Evolutionary conservation across 2,329 filamentous ascomycete genomes (phyloP).

Genomic region (Waltergamsia citrina): DNA sequence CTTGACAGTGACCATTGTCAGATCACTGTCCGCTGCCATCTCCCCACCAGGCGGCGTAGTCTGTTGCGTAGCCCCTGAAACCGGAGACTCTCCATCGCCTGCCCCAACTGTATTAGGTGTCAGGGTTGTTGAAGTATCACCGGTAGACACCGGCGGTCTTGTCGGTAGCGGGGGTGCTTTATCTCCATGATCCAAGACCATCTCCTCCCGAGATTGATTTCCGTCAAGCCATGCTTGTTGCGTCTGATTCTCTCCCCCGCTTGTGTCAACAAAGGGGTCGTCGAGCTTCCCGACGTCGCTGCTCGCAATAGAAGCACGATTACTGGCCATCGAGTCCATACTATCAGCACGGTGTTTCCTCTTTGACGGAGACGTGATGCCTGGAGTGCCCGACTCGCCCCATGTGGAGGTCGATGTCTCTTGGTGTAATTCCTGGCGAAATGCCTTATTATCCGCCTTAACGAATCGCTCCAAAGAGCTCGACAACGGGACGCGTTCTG

Average conservation of each 20-base stretch:
- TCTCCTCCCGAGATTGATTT: background rate
- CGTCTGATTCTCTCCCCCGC: conserved; percentile 15
- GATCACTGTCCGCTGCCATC: no score
- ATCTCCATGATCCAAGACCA: conserved; percentile 5
- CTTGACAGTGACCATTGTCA: no score
- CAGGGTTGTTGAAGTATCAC: background rate
- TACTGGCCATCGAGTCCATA: conserved; percentile 35
- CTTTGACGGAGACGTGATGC: conserved; percentile 31
- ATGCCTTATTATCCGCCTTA: conserved; percentile 40
- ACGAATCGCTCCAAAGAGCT: conserved; percentile 33
- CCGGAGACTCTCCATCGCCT: background rate
- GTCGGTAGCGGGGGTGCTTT: conserved; percentile 2
- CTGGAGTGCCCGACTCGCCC: conserved; percentile 8
- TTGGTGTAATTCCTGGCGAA: conserved; percentile 36
- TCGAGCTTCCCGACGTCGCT: background rate
- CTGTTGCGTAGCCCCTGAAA: background rate
- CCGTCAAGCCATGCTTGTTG: conserved; percentile 8
- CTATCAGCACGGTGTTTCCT: conserved; percentile 35
- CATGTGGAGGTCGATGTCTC: conserved; percentile 15
- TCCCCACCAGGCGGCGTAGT: background rate
- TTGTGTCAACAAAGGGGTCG: conserved; percentile 12
- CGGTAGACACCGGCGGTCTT: background rate
- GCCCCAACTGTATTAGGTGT: background rate
- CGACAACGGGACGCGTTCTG: conserved; percentile 24
- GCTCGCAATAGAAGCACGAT: conserved; percentile 32